Evolutionary conservation across 306 rosid genomes (phyloP).

Genomic region (Dalbergia oliveri): DNA sequence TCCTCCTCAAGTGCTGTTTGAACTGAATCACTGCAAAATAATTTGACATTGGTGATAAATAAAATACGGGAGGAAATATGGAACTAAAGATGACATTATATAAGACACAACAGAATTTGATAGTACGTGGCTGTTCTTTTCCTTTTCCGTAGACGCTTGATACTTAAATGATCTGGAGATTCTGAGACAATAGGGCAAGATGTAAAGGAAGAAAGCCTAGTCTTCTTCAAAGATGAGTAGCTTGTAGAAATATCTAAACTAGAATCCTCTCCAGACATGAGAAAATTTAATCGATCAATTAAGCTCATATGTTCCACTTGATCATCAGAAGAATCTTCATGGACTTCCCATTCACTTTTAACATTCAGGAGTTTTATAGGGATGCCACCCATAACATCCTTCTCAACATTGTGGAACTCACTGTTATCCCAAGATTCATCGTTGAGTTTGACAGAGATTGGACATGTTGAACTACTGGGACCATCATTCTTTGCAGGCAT

Average conservation of each 20-base stretch:
- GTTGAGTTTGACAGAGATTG: slow-evolving; percentile 62
- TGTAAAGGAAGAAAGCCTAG: slow-evolving; percentile 47
- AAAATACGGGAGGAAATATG: slow-evolving; percentile 25
- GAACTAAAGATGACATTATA: slow-evolving; percentile 20
- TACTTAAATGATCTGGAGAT: slow-evolving; percentile 52
- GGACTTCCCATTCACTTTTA: slow-evolving; percentile 62
- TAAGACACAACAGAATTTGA: slow-evolving; percentile 24
- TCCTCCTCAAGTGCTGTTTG: slow-evolving; percentile 90
- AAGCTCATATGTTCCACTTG: slow-evolving; percentile 65
- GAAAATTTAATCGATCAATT: slow-evolving; percentile 66
- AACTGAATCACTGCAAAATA: slow-evolving; percentile 78
- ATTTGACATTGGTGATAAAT: slow-evolving; percentile 12
- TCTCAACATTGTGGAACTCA: slow-evolving; percentile 46
- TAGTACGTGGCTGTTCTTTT: slow-evolving; percentile 86
- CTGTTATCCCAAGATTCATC: slow-evolving; percentile 65
- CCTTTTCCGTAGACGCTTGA: slow-evolving; percentile 62
- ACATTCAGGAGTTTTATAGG: slow-evolving; percentile 42
- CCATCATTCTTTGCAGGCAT: slow-evolving; percentile 44
- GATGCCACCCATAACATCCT: slow-evolving; percentile 48
- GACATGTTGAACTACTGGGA: slow-evolving; percentile 50
- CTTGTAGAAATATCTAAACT: slow-evolving; percentile 41
- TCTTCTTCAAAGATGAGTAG: slow-evolving; percentile 48
- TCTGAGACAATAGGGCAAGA: slow-evolving; percentile 47
- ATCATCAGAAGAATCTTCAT: slow-evolving; percentile 50
- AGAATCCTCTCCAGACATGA: slow-evolving; percentile 51